Percentiles rank a stretch among this genome's conserved stretches.
phyloP scores from a whole-genome alignment of 192 early-diverging fungal species.

The Dimargaris cristalligena region DNA sequence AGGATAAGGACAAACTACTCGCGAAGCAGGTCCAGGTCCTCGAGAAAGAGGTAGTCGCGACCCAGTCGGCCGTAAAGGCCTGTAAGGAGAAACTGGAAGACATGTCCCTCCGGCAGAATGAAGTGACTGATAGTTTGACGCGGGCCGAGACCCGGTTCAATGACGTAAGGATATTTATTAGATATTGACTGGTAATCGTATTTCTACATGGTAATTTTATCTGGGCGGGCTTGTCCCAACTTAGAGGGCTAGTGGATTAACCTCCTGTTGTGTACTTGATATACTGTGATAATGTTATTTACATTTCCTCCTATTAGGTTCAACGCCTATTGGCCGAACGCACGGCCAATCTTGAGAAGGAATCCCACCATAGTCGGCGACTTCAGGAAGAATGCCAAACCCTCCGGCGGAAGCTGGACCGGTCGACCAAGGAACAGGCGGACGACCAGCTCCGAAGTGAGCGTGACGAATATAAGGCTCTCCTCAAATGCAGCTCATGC shows the following conservation, averaged over 20 bases:
- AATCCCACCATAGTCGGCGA: constrained; percentile 35
- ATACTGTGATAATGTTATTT: no score
- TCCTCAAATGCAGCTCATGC: constrained; percentile 85
- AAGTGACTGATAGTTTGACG: constrained; percentile 44
- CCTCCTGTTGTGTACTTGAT: no score
- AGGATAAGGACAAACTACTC: constrained; percentile 61
- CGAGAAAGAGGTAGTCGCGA: constrained; percentile 45
- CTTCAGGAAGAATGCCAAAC: constrained; percentile 38
- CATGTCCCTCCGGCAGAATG: constrained; percentile 34
- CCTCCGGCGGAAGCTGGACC: constrained; percentile 43
- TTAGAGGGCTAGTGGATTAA: no score
- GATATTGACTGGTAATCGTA: no score
- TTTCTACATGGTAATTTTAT: no score
- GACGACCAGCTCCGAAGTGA: constrained; percentile 42
- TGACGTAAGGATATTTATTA: no score
- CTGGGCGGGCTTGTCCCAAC: no score
- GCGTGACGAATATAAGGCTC: constrained; percentile 41
- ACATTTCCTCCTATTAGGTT: constrained; percentile 24
- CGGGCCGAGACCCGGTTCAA: constrained; percentile 33
- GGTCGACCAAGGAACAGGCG: constrained; percentile 36
- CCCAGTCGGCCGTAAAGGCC: constrained; percentile 26
- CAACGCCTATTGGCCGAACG: constrained; percentile 44
- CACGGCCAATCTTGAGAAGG: constrained; percentile 35
- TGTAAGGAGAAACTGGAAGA: constrained; percentile 39
- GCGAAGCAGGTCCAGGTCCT: constrained; percentile 42